Evolutionary conservation across 2,329 filamentous ascomycete species (phyloP).

Genomic region (Diatrype stigma): DNA sequence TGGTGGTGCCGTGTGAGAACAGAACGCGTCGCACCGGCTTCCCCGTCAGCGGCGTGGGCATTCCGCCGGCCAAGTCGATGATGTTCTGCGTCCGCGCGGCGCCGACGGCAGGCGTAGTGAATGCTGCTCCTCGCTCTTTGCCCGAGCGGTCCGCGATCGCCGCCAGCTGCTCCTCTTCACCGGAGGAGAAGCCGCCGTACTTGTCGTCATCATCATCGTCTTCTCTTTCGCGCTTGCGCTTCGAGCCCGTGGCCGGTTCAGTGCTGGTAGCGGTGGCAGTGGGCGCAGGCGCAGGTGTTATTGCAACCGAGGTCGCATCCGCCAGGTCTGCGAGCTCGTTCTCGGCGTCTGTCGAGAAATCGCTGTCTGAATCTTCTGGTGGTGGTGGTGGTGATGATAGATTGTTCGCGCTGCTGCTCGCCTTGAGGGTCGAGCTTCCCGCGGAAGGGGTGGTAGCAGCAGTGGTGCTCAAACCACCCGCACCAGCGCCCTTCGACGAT

Average conservation of each 20-base stretch:
- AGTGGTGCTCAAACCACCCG: background rate
- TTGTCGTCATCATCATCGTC: slow-evolving; percentile 13
- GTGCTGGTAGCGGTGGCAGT: slow-evolving; percentile 4
- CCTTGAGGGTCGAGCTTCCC: slow-evolving; percentile 10
- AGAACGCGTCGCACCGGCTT: slow-evolving; percentile 23
- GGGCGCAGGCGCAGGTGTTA: background rate
- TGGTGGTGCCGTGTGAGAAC: slow-evolving; percentile 5
- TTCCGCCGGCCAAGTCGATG: slow-evolving; percentile 10
- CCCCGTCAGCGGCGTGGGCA: slow-evolving; percentile 24
- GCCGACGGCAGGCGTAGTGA: slow-evolving; percentile 12
- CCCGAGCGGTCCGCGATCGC: slow-evolving; percentile 17
- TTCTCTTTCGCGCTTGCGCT: slow-evolving; percentile 19
- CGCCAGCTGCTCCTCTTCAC: slow-evolving; percentile 22
- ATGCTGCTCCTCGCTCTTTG: slow-evolving; percentile 8
- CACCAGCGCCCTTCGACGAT: background rate
- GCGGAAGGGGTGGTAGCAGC: slow-evolving; percentile 2
- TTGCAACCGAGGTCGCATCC: background rate
- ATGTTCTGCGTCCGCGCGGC: slow-evolving; percentile 4
- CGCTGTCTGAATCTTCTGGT: slow-evolving; percentile 3
- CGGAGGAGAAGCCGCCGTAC: slow-evolving; percentile 24
- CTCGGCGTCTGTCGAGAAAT: slow-evolving; percentile 5
- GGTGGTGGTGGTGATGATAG: background rate
- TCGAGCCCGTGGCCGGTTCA: slow-evolving; percentile 10
- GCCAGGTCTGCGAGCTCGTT: slow-evolving; percentile 5
- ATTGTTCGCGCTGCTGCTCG: background rate